phyloP scores from a whole-genome alignment of 2,329 filamentous ascomycete genomes.

The Leptosphaerulina australis region DNA sequence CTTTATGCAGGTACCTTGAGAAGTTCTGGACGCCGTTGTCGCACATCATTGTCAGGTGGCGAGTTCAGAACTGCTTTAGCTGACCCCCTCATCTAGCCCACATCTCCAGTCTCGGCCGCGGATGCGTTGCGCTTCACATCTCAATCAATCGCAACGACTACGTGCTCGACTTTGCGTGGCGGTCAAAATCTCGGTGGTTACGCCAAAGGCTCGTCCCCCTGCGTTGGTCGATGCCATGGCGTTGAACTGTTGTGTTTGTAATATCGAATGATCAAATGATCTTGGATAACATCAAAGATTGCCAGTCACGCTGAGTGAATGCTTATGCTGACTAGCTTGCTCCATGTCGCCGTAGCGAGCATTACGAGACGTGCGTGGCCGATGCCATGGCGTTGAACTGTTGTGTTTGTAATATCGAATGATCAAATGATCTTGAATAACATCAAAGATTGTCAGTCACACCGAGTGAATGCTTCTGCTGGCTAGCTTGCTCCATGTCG shows the following conservation, averaged over 20 bases:
- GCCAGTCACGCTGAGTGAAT: conserved; percentile 23
- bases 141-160: conserved; percentile 21
- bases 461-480: conserved; percentile 27
- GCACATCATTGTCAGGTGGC: conserved; percentile 34
- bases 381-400: conserved; percentile 21
- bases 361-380: conserved; percentile 35
- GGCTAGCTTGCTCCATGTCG: conserved; percentile 14
- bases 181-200: conserved; percentile 37
- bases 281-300: conserved; percentile 18
- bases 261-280: conserved; percentile 37
- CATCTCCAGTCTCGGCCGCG: conserved; percentile 37
- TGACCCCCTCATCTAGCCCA: conserved; percentile 27
- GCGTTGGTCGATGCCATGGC: conserved; percentile 26
- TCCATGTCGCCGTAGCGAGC: conserved; percentile 14
- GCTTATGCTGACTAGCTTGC: conserved; percentile 25
- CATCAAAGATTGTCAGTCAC: conserved; percentile 19
- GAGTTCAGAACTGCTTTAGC: conserved; percentile 23
- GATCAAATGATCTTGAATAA: conserved; percentile 26
- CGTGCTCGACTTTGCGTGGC: conserved; percentile 29
- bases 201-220: conserved; percentile 34
- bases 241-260: conserved; percentile 23
- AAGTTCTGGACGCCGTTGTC: conserved; percentile 23
- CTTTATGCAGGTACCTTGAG: conserved; percentile 40
- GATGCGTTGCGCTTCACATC: conserved; percentile 33
- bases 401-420: conserved; percentile 35